Percentiles rank a stretch among this genome's conserved stretches.
phyloP scores from a whole-genome alignment of 2,329 filamentous ascomycete genomes.

The Fusarium brevicatenulatum region DNA sequence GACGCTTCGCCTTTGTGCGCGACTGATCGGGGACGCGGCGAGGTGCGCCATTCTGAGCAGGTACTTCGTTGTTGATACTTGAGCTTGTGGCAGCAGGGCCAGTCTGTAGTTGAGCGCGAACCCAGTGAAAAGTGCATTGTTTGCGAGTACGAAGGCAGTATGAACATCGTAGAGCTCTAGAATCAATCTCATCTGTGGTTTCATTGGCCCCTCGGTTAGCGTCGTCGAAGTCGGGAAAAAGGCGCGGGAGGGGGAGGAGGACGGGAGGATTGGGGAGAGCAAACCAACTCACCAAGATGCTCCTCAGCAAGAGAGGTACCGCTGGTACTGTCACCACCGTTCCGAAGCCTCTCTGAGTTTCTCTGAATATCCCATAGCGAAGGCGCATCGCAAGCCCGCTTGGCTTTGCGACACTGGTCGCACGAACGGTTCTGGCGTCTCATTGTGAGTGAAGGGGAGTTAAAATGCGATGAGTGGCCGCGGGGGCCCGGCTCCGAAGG shows the following conservation, averaged over 20 bases:
- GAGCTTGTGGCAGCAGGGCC: conserved; percentile 32
- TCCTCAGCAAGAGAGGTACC: conserved; percentile 42
- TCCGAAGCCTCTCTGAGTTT: conserved; percentile 41
- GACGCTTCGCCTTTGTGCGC: conserved; percentile 42
- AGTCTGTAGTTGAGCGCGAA: conserved; percentile 43
- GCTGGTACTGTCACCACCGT: conserved; percentile 31
- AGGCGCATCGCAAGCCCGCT: conserved; percentile 45
- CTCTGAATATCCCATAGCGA: conserved; percentile 45
- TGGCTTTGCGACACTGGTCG: conserved; percentile 46
- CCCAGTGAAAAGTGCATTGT: conserved; percentile 45
- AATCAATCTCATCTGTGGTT: conserved; percentile 44
- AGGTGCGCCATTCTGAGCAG: conserved; percentile 28
- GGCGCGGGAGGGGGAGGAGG: conserved; percentile 22
- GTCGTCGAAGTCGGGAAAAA: conserved; percentile 26
- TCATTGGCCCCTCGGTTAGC: conserved; percentile 39
- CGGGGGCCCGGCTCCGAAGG: conserved; percentile 4
- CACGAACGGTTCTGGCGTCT: conserved; percentile 45
- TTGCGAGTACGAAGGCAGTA: conserved; percentile 44
- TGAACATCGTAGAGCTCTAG: conserved; percentile 43
- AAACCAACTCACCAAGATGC: conserved; percentile 40
- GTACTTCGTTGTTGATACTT: conserved; percentile 23
- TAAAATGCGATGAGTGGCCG: conserved; percentile 6
- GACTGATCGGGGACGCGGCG: conserved; percentile 43
- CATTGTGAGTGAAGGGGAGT: conserved; percentile 29
- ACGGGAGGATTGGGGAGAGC: background rate